phyloP scores from a whole-genome alignment of 148 eudicot species.

The Spergularia bocconei region DNA sequence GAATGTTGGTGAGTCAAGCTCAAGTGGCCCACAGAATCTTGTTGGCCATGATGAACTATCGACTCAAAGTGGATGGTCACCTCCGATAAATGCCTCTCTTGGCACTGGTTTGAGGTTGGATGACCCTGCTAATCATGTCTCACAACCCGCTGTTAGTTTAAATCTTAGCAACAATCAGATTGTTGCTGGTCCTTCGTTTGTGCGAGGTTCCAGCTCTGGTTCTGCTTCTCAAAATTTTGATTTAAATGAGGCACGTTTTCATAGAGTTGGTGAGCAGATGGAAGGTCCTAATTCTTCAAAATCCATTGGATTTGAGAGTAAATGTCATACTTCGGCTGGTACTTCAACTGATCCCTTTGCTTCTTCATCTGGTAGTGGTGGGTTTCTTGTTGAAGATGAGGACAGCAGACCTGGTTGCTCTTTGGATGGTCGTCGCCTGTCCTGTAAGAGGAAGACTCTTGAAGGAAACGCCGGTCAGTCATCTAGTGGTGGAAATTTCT shows the following conservation, averaged over 20 bases:
- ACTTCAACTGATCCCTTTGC: conserved; percentile 47
- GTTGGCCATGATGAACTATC: conserved; percentile 27
- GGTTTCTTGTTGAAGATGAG: conserved; percentile 45
- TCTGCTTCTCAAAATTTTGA: conserved; percentile 42
- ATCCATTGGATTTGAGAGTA: conserved; percentile 34
- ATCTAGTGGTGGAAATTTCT: conserved; percentile 54
- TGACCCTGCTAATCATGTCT: conserved; percentile 36
- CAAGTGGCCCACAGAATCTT: conserved; percentile 25
- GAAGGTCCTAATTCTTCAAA: conserved; percentile 36
- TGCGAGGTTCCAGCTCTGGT: conserved; percentile 34
- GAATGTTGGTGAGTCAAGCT: conserved; percentile 33
- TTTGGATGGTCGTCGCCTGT: conserved; percentile 53
- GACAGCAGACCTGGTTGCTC: conserved; percentile 52
- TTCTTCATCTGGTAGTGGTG: conserved; percentile 48
- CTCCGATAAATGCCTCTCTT: conserved; percentile 31
- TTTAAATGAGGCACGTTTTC: conserved; percentile 38
- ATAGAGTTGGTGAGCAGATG: conserved; percentile 35
- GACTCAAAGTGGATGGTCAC: conserved; percentile 36
- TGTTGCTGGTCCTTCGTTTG: conserved; percentile 30
- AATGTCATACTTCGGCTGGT: conserved; percentile 34
- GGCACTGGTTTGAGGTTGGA: conserved; percentile 34
- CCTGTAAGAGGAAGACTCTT: conserved; percentile 79
- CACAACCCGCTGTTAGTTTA: conserved; percentile 38
- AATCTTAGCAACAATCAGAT: conserved; percentile 36
- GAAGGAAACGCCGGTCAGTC: conserved; percentile 74